phyloP scores from a whole-genome alignment of 2,329 filamentous ascomycete genomes.

The Fusarium circinatum region DNA sequence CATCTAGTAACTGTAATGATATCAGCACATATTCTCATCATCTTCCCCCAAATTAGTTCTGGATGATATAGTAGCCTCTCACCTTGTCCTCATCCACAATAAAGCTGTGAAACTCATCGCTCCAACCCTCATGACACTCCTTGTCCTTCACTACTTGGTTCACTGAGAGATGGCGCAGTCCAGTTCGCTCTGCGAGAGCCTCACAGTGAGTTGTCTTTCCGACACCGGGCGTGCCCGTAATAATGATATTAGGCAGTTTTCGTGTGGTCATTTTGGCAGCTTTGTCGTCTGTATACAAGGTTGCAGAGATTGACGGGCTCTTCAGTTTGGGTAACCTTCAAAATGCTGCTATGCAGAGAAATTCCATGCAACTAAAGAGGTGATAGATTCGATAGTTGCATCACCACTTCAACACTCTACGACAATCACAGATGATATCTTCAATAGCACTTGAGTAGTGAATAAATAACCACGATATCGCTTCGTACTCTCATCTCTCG shows the following conservation, averaged over 20 bases:
- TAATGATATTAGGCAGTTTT: conserved; percentile 83
- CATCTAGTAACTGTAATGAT: conserved; percentile 76
- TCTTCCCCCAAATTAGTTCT: background rate
- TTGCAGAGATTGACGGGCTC: conserved; percentile 40
- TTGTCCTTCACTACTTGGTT: conserved; percentile 93
- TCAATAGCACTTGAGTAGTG: background rate
- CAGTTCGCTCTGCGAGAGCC: conserved; percentile 78
- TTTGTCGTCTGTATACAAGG: background rate
- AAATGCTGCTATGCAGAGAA: conserved; percentile 14
- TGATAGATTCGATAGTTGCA: conserved; percentile 19
- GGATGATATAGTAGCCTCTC: conserved; percentile 23
- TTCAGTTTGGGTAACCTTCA: conserved; percentile 8
- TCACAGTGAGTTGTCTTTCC: conserved; percentile 96
- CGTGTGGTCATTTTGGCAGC: conserved; percentile 52
- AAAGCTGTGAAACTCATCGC: conserved; percentile 86
- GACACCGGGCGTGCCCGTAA: conserved; percentile 94
- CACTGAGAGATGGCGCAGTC: conserved; percentile 84
- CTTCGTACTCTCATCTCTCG: conserved; percentile 36
- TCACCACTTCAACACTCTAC: background rate
- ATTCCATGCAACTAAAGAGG: conserved; percentile 37
- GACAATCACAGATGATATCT: background rate
- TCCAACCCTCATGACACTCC: conserved; percentile 86
- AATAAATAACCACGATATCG: conserved; percentile 37
- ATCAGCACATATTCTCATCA: conserved; percentile 6
- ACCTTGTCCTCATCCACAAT: conserved; percentile 98